Percentiles rank a stretch among this genome's conserved stretches.
These are phyloP conservation scores for Amylocarpus encephaloides DNA, from an alignment of 2,329 filamentous ascomycete genomes.

Conservation along the genomic window DNA sequence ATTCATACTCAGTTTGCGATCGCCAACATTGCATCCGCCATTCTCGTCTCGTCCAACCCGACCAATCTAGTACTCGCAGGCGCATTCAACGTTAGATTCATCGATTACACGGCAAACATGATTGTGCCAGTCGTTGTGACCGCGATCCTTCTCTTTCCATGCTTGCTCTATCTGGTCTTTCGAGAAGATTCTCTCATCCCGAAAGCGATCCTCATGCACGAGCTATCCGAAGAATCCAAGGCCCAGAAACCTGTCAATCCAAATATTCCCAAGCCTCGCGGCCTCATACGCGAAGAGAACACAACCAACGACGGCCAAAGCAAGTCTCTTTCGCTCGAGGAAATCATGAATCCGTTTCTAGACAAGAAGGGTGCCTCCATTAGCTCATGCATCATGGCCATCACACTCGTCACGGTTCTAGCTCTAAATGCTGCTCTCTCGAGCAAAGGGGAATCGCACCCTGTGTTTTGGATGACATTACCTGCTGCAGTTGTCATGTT, in stretches of 20 bases:
- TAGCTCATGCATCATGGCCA: slow-evolving; percentile 59
- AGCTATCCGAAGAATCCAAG: slow-evolving; percentile 52
- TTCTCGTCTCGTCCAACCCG: slow-evolving; percentile 71
- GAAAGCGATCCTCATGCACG: slow-evolving; percentile 59
- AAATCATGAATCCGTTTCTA: slow-evolving; percentile 70
- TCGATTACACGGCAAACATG: slow-evolving; percentile 71
- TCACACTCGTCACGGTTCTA: slow-evolving; percentile 59
- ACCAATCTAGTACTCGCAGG: slow-evolving; percentile 70
- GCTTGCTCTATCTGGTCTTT: slow-evolving; percentile 65
- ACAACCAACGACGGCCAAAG: slow-evolving; percentile 42
- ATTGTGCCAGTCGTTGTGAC: slow-evolving; percentile 67
- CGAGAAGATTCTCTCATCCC: slow-evolving; percentile 58
- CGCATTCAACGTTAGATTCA: slow-evolving; percentile 65
- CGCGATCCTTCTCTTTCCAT: slow-evolving; percentile 60
- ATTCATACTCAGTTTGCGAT: slow-evolving; percentile 66
- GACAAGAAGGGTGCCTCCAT: slow-evolving; percentile 61
- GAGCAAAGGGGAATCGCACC: slow-evolving; percentile 40
- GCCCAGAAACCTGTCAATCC: slow-evolving; percentile 58
- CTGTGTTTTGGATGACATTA: slow-evolving; percentile 62
- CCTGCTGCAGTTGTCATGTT: slow-evolving; percentile 65
- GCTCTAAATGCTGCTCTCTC: slow-evolving; percentile 57
- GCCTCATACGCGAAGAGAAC: slow-evolving; percentile 47
- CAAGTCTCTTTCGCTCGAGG: slow-evolving; percentile 56
- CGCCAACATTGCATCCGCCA: slow-evolving; percentile 68
- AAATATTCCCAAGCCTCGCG: slow-evolving; percentile 61